Evolutionary conservation across 371 early-diverging fungal genomes (phyloP), one percentile per base, ranked within the genome.

Genomic region (Thermomucor indicae-seudaticae): DNA sequence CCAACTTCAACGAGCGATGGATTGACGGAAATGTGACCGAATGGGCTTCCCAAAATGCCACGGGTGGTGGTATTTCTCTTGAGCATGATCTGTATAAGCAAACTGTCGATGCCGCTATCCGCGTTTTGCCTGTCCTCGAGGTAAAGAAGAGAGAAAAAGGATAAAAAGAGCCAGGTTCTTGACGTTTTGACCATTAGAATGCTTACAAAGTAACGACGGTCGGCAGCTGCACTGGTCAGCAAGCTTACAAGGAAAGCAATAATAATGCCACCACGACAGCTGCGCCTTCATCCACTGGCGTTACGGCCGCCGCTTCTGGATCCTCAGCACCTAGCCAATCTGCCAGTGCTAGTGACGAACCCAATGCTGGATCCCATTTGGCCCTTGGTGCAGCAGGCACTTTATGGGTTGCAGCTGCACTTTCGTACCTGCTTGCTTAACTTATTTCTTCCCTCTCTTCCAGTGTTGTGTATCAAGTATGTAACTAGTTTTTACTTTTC

Each of bases 31-130:
- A 72, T 22, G 75, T 70, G 38, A 72, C 66, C 29, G 31, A 65
- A 51, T 81, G 82, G 82, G 53, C 71, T 44, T 57, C 52, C 8
- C 68, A 57, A 25, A 72, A 57, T 43, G 61, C 76, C 39, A 64
- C 64, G 22, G 56, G 57, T 0, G 82, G 82, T 46, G 80, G 79
- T 56, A 67, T 81, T 43, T 67, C 67, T 5, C 67, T 81, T 22
- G 75, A 79, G 49, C 82, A 81, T 49, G 82, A 81, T 58, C 69
- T 81, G 14, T 66, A 72, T 46, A 45, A 55, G 34, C 57, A 53
- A 11, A 72, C 82, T 11, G 75, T 81, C 17, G 62, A 84, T 69
- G 65, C 79, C 55, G 69, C 88, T 51, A 83, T 87, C 70, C 57
- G 74, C 39, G 60, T 83, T 65, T 52, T 79, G 37, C 81, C 79